Base-by-base conservation (phyloP, 1,139 yeast species). In the Pneumocystis canis region DNA sequence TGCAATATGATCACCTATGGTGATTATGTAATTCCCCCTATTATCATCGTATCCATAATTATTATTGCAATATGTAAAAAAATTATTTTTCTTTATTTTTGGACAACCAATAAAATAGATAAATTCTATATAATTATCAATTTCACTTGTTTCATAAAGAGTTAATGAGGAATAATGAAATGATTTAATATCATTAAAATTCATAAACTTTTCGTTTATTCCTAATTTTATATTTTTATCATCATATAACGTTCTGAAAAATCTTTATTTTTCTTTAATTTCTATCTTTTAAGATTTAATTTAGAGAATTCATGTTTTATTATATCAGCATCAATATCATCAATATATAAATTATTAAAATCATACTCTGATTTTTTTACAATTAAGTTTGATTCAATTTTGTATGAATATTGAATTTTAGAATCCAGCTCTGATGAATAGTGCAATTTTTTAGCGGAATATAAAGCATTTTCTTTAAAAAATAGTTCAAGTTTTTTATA, bases 11-110 rank as follows among this genome's bases (percentile, higher is more conserved):
- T 88, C 96, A 4, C 85, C 81, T 1, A 75, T 73, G 1, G 77
- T 71, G 0, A 83, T 76, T 6, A 77, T 76, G 68, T 86, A 84
- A 70, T 87, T 87, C 1, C 89, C 87, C 14, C 79, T 75, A 2
- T 73, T 72, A 71, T 87, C 94, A 71, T 87, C 95, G 71, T 84
- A 87, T 0, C 90, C 94, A 73, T 82, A 83, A 72, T 84, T 86
- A 64, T 61, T 59, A 41, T 47, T 28, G 5, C 20, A 25, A 25
- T 25, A 11, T 11, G 31, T 47, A 25, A 31, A 47, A 47, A 47
- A 47, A 9, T 64, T 57, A 7, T 58, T 65, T 66, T 71, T 70
- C 18, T 54, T 40, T 16, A 67, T 60, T 16, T 62, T 63, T 14
- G 69, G 66, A 9, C 68, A 64, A 71, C 76, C 73, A 70, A 81